Conservation (phyloP, 352 stramenopile species). For the Pythium graminicola region DNA sequence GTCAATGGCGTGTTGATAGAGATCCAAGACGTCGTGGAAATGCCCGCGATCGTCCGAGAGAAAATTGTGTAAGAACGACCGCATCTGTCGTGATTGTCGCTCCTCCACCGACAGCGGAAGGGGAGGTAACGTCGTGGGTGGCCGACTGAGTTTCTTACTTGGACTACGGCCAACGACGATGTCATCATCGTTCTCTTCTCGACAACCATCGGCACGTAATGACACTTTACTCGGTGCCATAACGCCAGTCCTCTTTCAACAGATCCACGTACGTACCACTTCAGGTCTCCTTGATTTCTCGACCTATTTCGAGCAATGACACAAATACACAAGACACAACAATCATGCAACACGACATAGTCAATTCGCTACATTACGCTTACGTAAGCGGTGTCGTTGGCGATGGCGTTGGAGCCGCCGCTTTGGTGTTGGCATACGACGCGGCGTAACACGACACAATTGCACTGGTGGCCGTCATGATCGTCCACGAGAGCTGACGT, state of each 20-base stretch:
- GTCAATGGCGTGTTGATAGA: slow-evolving; percentile 83
- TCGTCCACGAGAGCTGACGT: slow-evolving; percentile 62
- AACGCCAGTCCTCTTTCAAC: too few species aligned
- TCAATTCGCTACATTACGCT: not conserved
- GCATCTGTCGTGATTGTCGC: slow-evolving; percentile 70
- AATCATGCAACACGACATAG: not conserved
- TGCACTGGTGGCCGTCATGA: slow-evolving; percentile 67
- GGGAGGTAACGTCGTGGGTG: not conserved
- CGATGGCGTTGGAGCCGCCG: not conserved
- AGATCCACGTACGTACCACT: too few species aligned
- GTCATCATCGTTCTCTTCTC: slow-evolving; percentile 4
- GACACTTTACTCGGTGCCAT: not conserved
- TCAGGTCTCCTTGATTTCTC: not conserved
- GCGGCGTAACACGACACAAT: slow-evolving; percentile 53
- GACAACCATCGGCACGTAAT: not conserved
- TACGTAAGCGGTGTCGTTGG: slow-evolving; percentile 1
- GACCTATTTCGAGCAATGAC: not conserved
- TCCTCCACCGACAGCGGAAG: slow-evolving; percentile 41
- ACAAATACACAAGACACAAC: not conserved
- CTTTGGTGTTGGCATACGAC: not conserved
- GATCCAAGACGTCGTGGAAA: slow-evolving; percentile 75
- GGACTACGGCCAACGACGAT: too few species aligned
- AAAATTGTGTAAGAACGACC: slow-evolving; percentile 90
- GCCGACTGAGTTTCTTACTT: slow-evolving; percentile 3
- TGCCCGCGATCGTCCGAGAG: slow-evolving; percentile 62